phyloP scores from a whole-genome alignment of 2,329 filamentous ascomycete genomes.

The Tolypocladium ophioglossoides region DNA sequence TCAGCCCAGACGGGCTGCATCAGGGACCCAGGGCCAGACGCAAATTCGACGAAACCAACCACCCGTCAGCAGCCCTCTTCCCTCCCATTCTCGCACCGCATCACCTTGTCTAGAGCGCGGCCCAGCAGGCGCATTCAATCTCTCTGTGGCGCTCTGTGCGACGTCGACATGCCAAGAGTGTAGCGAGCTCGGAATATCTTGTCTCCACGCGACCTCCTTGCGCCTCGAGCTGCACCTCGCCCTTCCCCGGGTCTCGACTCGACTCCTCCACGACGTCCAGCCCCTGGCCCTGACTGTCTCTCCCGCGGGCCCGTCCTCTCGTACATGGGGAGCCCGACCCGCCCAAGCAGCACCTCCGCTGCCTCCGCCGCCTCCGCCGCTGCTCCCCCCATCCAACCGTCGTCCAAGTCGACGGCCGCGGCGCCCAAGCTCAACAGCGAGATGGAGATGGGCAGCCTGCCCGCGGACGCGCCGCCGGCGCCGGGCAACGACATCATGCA shows the following conservation, averaged over 20 bases:
- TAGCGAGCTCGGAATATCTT: neutral
- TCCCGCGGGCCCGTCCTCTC: neutral
- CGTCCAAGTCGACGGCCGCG: slow-evolving; percentile 41
- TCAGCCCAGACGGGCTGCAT: neutral
- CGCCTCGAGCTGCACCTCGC: neutral
- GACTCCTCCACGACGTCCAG: neutral
- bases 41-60: neutral
- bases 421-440: slow-evolving; percentile 47
- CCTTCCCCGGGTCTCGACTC: neutral
- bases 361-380: slow-evolving; percentile 19
- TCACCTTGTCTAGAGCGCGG: neutral
- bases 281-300: neutral
- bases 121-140: neutral
- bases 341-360: slow-evolving; percentile 22
- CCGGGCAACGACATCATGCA: slow-evolving; percentile 83
- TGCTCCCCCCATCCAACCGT: slow-evolving; percentile 37
- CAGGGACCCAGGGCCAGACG: neutral
- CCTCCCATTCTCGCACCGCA: neutral
- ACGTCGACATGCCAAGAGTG: neutral
- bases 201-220: neutral
- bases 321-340: slow-evolving; percentile 31
- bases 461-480: slow-evolving; percentile 22
- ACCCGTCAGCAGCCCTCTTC: neutral
- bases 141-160: neutral
- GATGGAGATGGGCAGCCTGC: slow-evolving; percentile 43